Base-by-base conservation (phyloP, 2,329 filamentous ascomycete species). In the Thielaviopsis euricoi region DNA sequence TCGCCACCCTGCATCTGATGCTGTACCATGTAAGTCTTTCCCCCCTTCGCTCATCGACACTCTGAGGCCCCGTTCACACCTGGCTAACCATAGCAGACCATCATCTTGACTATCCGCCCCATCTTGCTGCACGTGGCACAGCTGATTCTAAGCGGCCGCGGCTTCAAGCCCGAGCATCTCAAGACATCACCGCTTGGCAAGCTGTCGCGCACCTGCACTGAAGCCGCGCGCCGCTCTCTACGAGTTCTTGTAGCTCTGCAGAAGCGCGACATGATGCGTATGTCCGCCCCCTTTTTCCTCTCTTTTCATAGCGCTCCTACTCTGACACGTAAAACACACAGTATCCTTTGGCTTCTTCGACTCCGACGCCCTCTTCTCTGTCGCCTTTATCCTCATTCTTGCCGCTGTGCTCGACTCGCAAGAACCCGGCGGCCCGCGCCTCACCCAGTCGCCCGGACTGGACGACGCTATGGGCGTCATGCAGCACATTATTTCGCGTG, bases 1-100 rank as follows among this genome's bases (percentile, higher is more conserved):
- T 66, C 19, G 67, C 67, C 13, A 67, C 66, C 1, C 51, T 68
- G 2, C 67, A 68, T 50, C 61, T 68, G 51, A 68, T 68, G 67
- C 61, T 68, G 6, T 68, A 67, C 46, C 66, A 68, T 61, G 66
- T 67, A 60, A 0, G 58, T 19, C 13, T 40, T 4, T 21, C 15
- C 12, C 7, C 3, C 0, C 7, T 37, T 29, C 26, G 26, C 33
- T 22, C 46, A 7, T 13, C 21, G 29, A 7, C 25, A 13, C 2
- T 6, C 50, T 48, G 19, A 23, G 19, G 17, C 4, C 1, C 2
- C 0, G 0, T 12, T 37, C n/a, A n/a, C 26, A 10, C 3, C 23
- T 19, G 23, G 48, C 52, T 55, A 33, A 58, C 52, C 23, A 17
- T 5, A 6, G 6, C 1, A 67, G 65, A 67, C 67, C 12, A 67